Percentiles rank a stretch among this genome's conserved stretches.
Conservation (phyloP, 2,329 filamentous ascomycete genomes). For the Aspergillus japonicus region DNA sequence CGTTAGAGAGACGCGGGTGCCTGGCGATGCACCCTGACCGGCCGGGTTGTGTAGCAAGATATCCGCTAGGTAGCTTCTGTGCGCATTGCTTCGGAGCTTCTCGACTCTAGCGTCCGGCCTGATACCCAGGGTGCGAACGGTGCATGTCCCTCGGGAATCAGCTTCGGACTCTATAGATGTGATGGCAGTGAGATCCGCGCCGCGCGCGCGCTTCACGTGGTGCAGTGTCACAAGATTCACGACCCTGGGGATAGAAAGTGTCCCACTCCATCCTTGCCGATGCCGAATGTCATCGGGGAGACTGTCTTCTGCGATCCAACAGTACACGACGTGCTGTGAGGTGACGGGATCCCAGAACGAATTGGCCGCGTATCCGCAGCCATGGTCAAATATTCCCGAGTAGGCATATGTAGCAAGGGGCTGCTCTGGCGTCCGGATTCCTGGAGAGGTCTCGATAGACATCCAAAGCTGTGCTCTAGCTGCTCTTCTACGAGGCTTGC, state of each 20-base stretch:
- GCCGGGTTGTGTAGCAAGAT: background rate
- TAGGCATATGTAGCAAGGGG: constrained; percentile 38
- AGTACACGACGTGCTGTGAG: constrained; percentile 44
- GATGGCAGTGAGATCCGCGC: constrained; percentile 40
- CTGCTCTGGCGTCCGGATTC: background rate
- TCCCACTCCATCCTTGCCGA: constrained; percentile 51
- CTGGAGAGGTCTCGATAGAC: constrained; percentile 33
- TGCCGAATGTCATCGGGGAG: constrained; percentile 45
- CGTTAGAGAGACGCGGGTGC: constrained; percentile 3
- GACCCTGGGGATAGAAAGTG: constrained; percentile 49
- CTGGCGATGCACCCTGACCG: background rate
- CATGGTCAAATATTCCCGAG: constrained; percentile 51
- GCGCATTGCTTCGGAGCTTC: constrained; percentile 29
- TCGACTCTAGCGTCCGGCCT: constrained; percentile 27
- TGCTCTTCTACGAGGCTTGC: constrained; percentile 22
- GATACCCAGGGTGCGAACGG: constrained; percentile 46
- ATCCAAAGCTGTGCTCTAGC: constrained; percentile 47
- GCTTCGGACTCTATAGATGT: constrained; percentile 40
- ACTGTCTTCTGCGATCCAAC: constrained; percentile 55
- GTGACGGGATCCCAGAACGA: constrained; percentile 49
- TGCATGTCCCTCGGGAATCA: constrained; percentile 32
- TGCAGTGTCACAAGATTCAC: constrained; percentile 41
- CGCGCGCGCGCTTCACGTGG: constrained; percentile 39
- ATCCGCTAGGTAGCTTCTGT: constrained; percentile 2
- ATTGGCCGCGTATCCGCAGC: constrained; percentile 51